Conservation (phyloP, 257 asterid genomes). For the Vinca minor region DNA sequence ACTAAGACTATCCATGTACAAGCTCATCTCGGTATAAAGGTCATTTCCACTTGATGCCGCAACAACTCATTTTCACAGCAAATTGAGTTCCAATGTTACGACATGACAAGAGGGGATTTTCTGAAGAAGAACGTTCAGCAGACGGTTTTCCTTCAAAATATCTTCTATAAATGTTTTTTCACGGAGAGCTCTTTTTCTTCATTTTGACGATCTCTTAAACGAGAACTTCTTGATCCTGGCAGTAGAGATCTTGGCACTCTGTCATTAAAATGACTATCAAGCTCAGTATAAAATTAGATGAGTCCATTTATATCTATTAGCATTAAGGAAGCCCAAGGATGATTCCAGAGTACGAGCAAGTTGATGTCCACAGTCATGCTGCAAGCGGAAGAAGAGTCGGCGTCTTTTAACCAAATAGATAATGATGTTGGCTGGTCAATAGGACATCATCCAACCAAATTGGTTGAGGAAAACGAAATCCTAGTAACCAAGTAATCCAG, state of each 20-base stretch:
- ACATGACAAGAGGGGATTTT: slow-evolving; percentile 46
- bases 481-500: no score
- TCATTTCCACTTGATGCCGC: slow-evolving; percentile 34
- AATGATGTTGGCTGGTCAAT: no score
- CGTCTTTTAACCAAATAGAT: no score
- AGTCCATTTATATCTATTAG: background rate
- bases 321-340: slow-evolving; percentile 4
- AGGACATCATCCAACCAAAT: no score
- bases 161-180: slow-evolving; percentile 84
- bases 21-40: slow-evolving; percentile 42
- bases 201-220: slow-evolving; percentile 74
- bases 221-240: slow-evolving; percentile 88
- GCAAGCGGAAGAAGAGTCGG: background rate
- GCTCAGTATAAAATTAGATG: slow-evolving; percentile 1
- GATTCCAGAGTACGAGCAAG: no score
- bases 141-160: slow-evolving; percentile 61
- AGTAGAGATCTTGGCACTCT: slow-evolving; percentile 92
- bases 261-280: slow-evolving; percentile 33
- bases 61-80: slow-evolving; percentile 36
- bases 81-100: slow-evolving; percentile 67
- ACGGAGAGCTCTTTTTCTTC: slow-evolving; percentile 86
- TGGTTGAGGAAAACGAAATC: no score
- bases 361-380: no score
- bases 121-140: slow-evolving; percentile 48
- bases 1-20: slow-evolving; percentile 39